These are phyloP conservation scores for Astrothelium macrocarpum DNA, from an alignment of 495 filamentous ascomycete genomes.

Conservation along the genomic window DNA sequence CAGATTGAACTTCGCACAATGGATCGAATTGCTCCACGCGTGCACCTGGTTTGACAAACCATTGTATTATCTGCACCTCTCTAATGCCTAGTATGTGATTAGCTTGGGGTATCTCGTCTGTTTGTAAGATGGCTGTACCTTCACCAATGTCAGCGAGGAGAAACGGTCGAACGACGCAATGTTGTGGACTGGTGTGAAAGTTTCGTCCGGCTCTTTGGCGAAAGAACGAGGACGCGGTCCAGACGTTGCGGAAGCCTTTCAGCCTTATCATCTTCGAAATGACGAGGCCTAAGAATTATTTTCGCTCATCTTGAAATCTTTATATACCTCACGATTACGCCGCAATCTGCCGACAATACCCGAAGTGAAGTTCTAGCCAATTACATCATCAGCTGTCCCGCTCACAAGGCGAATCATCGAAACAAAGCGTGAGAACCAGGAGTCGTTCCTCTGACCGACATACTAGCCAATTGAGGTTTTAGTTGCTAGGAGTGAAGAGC, in stretches of 20 bases:
- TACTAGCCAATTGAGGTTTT: not conserved
- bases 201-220: constrained; percentile 4
- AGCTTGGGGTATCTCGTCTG: constrained; percentile 13
- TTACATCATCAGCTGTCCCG: not conserved
- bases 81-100: constrained; percentile 60
- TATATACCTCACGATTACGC: no score
- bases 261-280: not conserved
- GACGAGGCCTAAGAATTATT: constrained; percentile 24
- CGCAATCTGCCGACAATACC: not conserved
- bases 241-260: constrained; percentile 42
- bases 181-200: constrained; percentile 53
- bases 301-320: not conserved
- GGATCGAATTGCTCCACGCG: constrained; percentile 97
- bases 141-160: constrained; percentile 94
- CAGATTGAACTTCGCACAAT: constrained; percentile 93
- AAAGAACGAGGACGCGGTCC: constrained; percentile 22
- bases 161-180: constrained; percentile 69
- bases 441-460: no score
- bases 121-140: constrained; percentile 43
- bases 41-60: constrained; percentile 95
- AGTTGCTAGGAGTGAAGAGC: not conserved
- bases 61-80: constrained; percentile 98
- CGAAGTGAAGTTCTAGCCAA: not conserved
- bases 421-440: not conserved
- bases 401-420: not conserved